A percentile compares a stretch with the other conserved stretches of the same genome.
Evolutionary conservation across 2,329 filamentous ascomycete species (phyloP).

Genomic region (Talaromyces sp.): DNA sequence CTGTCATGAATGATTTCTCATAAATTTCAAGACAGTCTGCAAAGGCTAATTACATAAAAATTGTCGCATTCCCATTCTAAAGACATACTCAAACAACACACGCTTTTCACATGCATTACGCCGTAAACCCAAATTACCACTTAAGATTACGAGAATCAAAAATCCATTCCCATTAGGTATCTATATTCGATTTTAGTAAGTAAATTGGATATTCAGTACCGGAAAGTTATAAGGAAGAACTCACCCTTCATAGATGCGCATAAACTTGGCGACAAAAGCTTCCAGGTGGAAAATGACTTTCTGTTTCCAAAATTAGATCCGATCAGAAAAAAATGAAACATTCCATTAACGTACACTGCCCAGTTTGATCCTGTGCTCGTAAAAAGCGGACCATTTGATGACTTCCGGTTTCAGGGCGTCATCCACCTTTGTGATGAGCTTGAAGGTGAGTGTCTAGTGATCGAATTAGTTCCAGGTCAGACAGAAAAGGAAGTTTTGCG

Average conservation of each 20-base stretch:
- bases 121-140: not conserved
- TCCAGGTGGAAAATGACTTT: conserved; percentile 99
- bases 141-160: conserved; percentile 30
- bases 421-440: conserved; percentile 79
- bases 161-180: conserved; percentile 70
- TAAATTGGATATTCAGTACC: not conserved
- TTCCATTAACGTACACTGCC: conserved; percentile 52
- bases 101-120: not conserved
- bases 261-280: conserved; percentile 97
- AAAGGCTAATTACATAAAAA: not conserved
- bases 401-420: conserved; percentile 86
- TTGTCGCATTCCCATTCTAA: not conserved
- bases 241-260: conserved; percentile 90
- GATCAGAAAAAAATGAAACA: not conserved
- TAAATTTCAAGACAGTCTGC: not conserved
- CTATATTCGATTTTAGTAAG: conserved; percentile 28
- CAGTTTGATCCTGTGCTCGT: conserved; percentile 87
- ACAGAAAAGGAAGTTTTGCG: not conserved
- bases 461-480: not conserved
- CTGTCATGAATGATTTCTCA: not conserved
- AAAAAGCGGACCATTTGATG: conserved; percentile 93
- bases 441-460: conserved; percentile 76
- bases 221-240: conserved; percentile 17
- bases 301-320: conserved; percentile 19
- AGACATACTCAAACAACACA: not conserved